phyloP scores from a whole-genome alignment of 2,329 filamentous ascomycete species.

The Apiospora sp. region DNA sequence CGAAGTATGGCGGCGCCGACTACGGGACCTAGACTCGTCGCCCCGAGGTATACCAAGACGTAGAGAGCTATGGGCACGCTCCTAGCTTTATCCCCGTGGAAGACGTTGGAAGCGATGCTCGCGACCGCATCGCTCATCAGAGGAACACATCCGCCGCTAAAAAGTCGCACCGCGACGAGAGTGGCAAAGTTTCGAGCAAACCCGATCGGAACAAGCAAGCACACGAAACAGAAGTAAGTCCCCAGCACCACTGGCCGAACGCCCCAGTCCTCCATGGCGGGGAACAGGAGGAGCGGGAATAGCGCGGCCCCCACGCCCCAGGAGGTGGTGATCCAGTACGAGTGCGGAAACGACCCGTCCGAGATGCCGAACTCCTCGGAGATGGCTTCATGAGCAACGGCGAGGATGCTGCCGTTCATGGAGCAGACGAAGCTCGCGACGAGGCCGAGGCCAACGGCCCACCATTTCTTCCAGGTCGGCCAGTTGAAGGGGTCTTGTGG shows the following conservation, averaged over 20 bases:
- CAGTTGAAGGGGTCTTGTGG: conserved; percentile 49
- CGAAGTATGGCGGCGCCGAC: conserved; percentile 41
- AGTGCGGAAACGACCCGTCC: conserved; percentile 48
- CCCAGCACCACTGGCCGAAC: conserved; percentile 37
- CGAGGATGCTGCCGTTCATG: conserved; percentile 49
- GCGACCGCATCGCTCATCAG: conserved; percentile 37
- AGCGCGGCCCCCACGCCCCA: conserved; percentile 50
- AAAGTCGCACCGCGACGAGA: conserved; percentile 36
- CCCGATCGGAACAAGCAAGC: conserved; percentile 21
- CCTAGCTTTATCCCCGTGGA: conserved; percentile 36
- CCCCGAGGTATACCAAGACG: conserved; percentile 33
- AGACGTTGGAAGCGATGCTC: conserved; percentile 40
- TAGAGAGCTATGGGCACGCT: conserved; percentile 37
- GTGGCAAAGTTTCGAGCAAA: neutral
- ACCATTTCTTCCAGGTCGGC: conserved; percentile 46
- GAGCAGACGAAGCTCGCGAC: conserved; percentile 43
- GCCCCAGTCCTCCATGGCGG: conserved; percentile 49
- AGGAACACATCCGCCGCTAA: conserved; percentile 40
- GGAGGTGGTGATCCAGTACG: conserved; percentile 48
- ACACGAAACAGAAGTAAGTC: conserved; percentile 36
- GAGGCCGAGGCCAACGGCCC: conserved; percentile 37
- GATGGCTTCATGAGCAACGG: conserved; percentile 44
- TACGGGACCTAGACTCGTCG: conserved; percentile 40
- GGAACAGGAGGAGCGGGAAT: conserved; percentile 49
- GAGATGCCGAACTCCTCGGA: conserved; percentile 48